Conservation (phyloP, 2,329 filamentous ascomycete species). For the Pestalotiopsis sp. region DNA sequence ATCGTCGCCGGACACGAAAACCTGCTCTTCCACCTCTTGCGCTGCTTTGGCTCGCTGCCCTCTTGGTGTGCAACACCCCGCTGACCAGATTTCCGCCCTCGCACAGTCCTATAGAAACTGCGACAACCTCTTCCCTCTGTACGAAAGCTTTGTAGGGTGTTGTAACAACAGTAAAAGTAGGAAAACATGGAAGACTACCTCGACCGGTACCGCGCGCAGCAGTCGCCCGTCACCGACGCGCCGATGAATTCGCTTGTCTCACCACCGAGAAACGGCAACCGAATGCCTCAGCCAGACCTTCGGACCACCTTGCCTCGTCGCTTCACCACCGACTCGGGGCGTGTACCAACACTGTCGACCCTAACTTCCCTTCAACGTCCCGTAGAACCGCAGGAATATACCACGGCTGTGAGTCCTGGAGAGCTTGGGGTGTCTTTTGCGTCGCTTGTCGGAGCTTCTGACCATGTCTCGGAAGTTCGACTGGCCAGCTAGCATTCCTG, state of each 20-base stretch:
- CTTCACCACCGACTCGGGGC: conserved; percentile 89
- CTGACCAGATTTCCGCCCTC: conserved; percentile 1
- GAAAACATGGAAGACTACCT: conserved; percentile 73
- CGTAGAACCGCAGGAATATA: conserved; percentile 54
- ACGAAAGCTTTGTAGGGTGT: conserved; percentile 37
- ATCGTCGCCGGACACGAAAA: conserved; percentile 4
- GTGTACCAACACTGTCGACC: conserved; percentile 74
- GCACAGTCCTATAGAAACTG: conserved; percentile 38
- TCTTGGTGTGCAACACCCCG: not conserved
- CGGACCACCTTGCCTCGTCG: conserved; percentile 82
- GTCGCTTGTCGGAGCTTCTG: conserved; percentile 14
- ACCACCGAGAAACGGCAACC: conserved; percentile 70
- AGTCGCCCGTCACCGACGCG: conserved; percentile 76
- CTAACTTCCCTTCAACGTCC: conserved; percentile 53
- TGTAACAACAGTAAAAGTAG: conserved; percentile 47
- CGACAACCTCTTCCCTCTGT: conserved; percentile 38
- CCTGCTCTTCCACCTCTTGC: conserved; percentile 3
- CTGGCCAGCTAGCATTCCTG: conserved; percentile 31
- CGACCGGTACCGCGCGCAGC: conserved; percentile 71
- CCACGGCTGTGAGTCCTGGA: conserved; percentile 34
- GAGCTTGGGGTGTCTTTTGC: not conserved
- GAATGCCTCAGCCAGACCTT: conserved; percentile 67
- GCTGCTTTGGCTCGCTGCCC: not conserved
- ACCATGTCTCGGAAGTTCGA: conserved; percentile 30
- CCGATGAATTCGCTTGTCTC: conserved; percentile 75